phyloP scores from a whole-genome alignment of 1,284 basidiomycete species.

The Moniliella sp. region DNA sequence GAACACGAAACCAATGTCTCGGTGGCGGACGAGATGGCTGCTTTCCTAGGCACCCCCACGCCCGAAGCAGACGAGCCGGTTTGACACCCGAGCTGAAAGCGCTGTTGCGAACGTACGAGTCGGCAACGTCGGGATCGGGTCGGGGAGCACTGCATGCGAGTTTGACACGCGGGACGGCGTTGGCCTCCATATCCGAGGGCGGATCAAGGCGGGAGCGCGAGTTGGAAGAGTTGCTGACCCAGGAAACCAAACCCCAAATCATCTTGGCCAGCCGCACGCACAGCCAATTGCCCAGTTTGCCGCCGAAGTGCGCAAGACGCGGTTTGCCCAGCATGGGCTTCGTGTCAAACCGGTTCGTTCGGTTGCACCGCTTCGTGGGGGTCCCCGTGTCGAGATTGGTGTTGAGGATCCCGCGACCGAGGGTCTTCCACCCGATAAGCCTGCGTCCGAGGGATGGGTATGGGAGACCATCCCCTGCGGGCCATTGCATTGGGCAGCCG shows the following conservation, averaged over 20 bases:
- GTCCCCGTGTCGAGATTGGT: background rate
- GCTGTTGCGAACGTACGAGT: constrained; percentile 44
- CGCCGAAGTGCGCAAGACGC: constrained; percentile 57
- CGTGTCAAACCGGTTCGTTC: too few relatives aligned
- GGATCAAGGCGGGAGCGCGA: constrained; percentile 3
- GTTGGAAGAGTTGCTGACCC: constrained; percentile 2
- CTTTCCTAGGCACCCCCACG: background rate
- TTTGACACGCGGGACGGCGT: constrained; percentile 1
- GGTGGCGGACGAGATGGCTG: background rate
- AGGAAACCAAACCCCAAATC: constrained; percentile 39
- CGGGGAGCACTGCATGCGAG: background rate
- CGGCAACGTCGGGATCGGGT: constrained; percentile 2
- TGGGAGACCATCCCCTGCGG: too few relatives aligned
- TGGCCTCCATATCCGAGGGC: constrained; percentile 2
- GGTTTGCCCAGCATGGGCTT: constrained; percentile 28
- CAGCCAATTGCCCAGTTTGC: constrained; percentile 74
- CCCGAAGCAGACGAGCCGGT: constrained; percentile 1
- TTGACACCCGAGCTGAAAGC: constrained; percentile 57
- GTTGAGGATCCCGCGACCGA: background rate
- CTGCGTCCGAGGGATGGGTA: constrained; percentile 1
- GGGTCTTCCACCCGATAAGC: background rate
- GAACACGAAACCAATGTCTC: background rate
- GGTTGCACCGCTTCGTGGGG: background rate
- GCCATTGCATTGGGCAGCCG: constrained; percentile 51
- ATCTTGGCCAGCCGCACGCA: constrained; percentile 87